Evolutionary conservation across 257 asterid genomes (phyloP).

Genomic region (Primulina eburnea): DNA sequence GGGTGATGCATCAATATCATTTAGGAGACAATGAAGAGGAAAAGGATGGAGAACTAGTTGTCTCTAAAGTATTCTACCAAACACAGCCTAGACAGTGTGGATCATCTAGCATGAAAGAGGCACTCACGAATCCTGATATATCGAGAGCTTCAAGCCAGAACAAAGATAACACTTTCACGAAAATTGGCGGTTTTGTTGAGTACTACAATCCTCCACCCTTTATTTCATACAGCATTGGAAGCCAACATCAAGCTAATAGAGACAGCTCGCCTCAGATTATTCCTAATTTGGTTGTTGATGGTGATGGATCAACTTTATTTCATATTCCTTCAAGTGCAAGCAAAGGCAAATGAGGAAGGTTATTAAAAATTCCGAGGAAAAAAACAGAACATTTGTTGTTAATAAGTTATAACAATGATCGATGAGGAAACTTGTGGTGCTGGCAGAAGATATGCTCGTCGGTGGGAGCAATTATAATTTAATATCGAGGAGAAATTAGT

Average conservation of each 20-base stretch:
- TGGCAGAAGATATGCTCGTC: background rate
- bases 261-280: constrained; percentile 46
- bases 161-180: background rate
- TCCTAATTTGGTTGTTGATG: constrained; percentile 48
- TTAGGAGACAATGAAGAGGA: constrained; percentile 79
- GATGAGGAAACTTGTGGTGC: constrained; percentile 7
- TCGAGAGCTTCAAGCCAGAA: constrained; percentile 18
- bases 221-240: constrained; percentile 29
- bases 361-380: background rate
- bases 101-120: constrained; percentile 35
- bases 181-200: constrained; percentile 35
- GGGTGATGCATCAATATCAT: constrained; percentile 98
- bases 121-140: constrained; percentile 1
- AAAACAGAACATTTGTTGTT: background rate
- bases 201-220: constrained; percentile 39
- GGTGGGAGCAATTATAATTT: constrained; percentile 1
- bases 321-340: constrained; percentile 62
- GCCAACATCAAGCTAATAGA: constrained; percentile 26
- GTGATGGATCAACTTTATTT: constrained; percentile 61
- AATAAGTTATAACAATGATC: constrained; percentile 2
- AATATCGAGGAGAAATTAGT: constrained; percentile 15
- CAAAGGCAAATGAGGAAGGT: constrained; percentile 46
- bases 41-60: constrained; percentile 81
- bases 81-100: constrained; percentile 89
- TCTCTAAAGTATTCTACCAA: constrained; percentile 92